phyloP scores from a whole-genome alignment of 441 rosid species.

The Brassica hybrid region DNA sequence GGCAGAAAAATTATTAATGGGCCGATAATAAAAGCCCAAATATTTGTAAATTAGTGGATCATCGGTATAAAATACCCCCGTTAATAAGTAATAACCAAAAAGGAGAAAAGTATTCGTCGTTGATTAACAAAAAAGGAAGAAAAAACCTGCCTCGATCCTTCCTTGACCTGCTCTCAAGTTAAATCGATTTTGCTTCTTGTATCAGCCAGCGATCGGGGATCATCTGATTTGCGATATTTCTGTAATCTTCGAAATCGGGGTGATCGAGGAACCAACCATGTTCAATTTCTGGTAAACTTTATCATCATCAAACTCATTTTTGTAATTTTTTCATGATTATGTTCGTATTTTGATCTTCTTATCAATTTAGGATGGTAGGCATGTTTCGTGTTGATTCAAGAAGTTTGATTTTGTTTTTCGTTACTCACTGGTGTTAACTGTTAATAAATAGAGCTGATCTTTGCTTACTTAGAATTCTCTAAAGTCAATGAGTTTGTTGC shows the following conservation, averaged over 20 bases:
- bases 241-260: background rate
- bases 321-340: background rate
- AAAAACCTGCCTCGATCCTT: background rate
- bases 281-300: constrained; percentile 73
- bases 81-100: background rate
- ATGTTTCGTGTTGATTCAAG: too few species aligned
- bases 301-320: constrained; percentile 1
- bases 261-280: constrained; percentile 48
- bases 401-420: too few species aligned
- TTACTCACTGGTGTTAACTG: too few species aligned
- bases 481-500: too few species aligned
- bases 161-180: background rate
- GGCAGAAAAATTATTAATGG: background rate
- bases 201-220: background rate
- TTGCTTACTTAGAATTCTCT: too few species aligned
- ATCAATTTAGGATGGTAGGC: too few species aligned
- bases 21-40: background rate
- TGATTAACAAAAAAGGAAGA: background rate
- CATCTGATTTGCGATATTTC: background rate
- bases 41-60: background rate
- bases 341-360: too few species aligned
- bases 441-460: too few species aligned
- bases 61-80: background rate
- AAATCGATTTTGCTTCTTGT: constrained; percentile 3
- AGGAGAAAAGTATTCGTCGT: background rate